Evolutionary conservation across 805 yeast genomes (phyloP).

Genomic region (Suhomyces tanzawaensis): DNA sequence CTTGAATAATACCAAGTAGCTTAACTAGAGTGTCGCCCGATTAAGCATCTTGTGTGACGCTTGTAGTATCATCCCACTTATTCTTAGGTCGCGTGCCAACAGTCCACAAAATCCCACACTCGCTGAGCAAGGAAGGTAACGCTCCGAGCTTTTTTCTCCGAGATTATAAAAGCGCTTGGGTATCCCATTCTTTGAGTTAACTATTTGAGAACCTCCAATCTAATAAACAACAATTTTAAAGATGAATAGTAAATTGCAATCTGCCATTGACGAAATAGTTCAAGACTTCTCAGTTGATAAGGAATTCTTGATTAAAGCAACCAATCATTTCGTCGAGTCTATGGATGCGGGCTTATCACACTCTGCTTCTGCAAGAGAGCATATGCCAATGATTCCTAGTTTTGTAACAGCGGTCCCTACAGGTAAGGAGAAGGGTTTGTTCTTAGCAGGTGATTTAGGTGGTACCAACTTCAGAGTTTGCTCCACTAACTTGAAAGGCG

Average conservation of each 20-base stretch:
- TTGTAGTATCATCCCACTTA: not conserved
- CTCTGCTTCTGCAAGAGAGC: constrained; percentile 40
- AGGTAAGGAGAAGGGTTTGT: constrained; percentile 81
- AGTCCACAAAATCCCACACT: too few relatives aligned
- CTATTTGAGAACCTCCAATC: not conserved
- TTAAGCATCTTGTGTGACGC: too few relatives aligned
- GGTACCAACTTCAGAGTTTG: constrained; percentile 97
- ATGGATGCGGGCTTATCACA: constrained; percentile 59
- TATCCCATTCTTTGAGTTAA: too few relatives aligned
- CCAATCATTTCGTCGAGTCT: constrained; percentile 54
- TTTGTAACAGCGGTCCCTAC: constrained; percentile 81
- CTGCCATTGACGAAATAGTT: constrained; percentile 36
- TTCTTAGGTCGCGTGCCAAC: not conserved
- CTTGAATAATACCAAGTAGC: too few relatives aligned
- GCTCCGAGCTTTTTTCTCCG: constrained; percentile 1
- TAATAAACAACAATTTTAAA: not conserved
- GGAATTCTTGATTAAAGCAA: constrained; percentile 45
- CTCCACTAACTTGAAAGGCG: constrained; percentile 73
- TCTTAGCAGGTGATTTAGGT: constrained; percentile 90
- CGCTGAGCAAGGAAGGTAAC: not conserved
- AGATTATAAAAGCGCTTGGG: not conserved
- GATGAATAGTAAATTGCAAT: constrained; percentile 17
- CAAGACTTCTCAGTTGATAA: constrained; percentile 41
- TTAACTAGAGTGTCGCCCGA: too few relatives aligned
- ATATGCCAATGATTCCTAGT: constrained; percentile 87